phyloP scores from a whole-genome alignment of 352 stramenopile species.

The Phytophthora melonis region DNA sequence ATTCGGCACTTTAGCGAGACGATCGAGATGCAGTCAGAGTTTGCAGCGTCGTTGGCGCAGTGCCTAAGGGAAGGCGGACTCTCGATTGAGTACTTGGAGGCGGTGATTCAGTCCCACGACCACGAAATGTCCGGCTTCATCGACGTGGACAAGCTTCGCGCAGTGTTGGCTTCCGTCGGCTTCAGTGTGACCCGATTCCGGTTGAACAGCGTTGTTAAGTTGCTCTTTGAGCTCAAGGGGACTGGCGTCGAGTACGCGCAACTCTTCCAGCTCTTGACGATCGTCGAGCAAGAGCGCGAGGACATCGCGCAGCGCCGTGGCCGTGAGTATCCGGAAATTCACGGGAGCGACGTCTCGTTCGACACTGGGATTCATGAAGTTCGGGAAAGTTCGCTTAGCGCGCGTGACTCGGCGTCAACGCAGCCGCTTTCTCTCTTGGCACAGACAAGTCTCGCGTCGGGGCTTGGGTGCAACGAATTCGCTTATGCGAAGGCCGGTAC shows the following conservation, averaged over 20 bases:
- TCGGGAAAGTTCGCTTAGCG: neutral
- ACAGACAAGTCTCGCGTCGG: slow-evolving; percentile 16
- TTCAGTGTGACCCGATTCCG: slow-evolving; percentile 62
- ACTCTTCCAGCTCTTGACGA: slow-evolving; percentile 42
- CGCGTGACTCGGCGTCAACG: slow-evolving; percentile 7
- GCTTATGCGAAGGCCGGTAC: slow-evolving; percentile 12
- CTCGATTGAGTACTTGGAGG: slow-evolving; percentile 40
- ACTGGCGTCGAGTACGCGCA: slow-evolving; percentile 52
- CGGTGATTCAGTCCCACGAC: slow-evolving; percentile 37
- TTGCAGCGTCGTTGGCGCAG: slow-evolving; percentile 40
- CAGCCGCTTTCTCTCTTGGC: slow-evolving; percentile 13
- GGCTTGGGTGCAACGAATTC: slow-evolving; percentile 22
- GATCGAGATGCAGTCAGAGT: slow-evolving; percentile 56
- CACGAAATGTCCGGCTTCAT: slow-evolving; percentile 38
- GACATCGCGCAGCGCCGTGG: neutral
- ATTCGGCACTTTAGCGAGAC: slow-evolving; percentile 63
- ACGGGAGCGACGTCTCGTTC: slow-evolving; percentile 5
- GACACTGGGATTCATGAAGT: neutral
- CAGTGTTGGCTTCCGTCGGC: slow-evolving; percentile 46
- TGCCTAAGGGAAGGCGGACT: slow-evolving; percentile 27
- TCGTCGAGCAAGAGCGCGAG: slow-evolving; percentile 28
- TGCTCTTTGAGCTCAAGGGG: slow-evolving; percentile 54
- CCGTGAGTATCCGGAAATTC: slow-evolving; percentile 5
- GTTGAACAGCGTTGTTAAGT: slow-evolving; percentile 60
- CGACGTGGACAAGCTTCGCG: slow-evolving; percentile 47